Conservation (phyloP, 441 rosid species). For the Pelargonium cotyledonis region DNA sequence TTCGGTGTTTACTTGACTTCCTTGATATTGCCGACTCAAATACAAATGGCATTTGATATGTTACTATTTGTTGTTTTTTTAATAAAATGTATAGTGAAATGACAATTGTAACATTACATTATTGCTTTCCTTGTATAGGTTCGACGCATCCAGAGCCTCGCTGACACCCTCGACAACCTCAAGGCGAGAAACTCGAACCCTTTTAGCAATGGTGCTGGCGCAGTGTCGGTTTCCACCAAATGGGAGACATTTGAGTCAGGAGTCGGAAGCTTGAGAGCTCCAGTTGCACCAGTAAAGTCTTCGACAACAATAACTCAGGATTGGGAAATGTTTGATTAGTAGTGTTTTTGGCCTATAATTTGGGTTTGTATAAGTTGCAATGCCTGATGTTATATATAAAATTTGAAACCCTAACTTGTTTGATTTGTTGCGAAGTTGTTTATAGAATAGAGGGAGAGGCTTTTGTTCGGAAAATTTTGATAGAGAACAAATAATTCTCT, state of each 20-base stretch:
- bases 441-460: background rate
- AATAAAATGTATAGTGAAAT: too few relatives aligned
- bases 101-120: background rate
- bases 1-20: too few relatives aligned
- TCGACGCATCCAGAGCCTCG: slow-evolving; percentile 39
- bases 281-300: slow-evolving; percentile 25
- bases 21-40: too few relatives aligned
- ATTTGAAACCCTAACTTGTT: background rate
- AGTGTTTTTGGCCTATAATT: background rate
- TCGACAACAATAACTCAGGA: slow-evolving; percentile 38
- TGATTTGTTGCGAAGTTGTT: background rate
- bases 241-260: slow-evolving; percentile 40
- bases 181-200: slow-evolving; percentile 40
- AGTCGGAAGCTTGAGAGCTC: slow-evolving; percentile 36
- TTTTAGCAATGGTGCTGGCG: slow-evolving; percentile 25
- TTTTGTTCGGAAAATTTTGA: background rate
- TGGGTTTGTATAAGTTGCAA: slow-evolving; percentile 2
- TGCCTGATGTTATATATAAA: background rate
- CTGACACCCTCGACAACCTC: slow-evolving; percentile 40
- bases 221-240: slow-evolving; percentile 30
- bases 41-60: too few relatives aligned
- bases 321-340: slow-evolving; percentile 49
- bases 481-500: too few relatives aligned
- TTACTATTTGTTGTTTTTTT: too few relatives aligned
- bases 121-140: slow-evolving; percentile 27